Base-by-base conservation (phyloP, 2,329 filamentous ascomycete genomes). In the Blumeriella jaapii region DNA sequence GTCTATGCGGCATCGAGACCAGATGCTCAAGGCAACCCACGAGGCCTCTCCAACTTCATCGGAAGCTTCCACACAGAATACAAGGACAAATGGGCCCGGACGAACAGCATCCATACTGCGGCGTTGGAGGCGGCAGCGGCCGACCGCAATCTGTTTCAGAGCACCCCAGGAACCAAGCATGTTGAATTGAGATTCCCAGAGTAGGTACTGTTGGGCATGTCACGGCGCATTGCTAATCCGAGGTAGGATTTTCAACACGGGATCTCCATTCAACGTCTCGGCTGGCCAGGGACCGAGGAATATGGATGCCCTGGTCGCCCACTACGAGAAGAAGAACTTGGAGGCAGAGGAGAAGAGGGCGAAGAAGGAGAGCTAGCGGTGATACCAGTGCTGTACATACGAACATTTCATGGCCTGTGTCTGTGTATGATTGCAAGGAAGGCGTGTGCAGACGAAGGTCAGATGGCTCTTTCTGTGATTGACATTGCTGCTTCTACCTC, bases 191-290 rank as follows among this genome's bases (percentile, higher is more conserved):
- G 59, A 53, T 74, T 69, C 49, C 74, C 71, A 20, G 77, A 82
- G 77, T 82, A 69, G 43, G 75, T 69, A 34, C 17, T 29, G 10
- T 6, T 7, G 26, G 28, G 9, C 20, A n/a, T 31, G 9, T 30
- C 16, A 30, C 22, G n/a, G 11, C n/a, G 12, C 11, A 34, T 25
- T 14, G 22, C 22, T 40, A 23, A 41, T 31, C 8, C 6, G 24
- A 32, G 48, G 74, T 52, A 81, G 76, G 48, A 61, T 69, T 45
- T 70, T 81, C 59, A 79, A 80, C 53, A 58, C 61, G 14, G 69
- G 71, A 34, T 71, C 71, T 2, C 74, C 74, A 11, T 75, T 64
- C 58, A 82, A 82, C 52, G 68, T 79, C 36, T 60, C 67, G 19
- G 72, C 77, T 27, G 77, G 77, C 33, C 69, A 70, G 42, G 60